phyloP scores from a whole-genome alignment of 352 stramenopile species.

The Globisporangium spinosum region DNA sequence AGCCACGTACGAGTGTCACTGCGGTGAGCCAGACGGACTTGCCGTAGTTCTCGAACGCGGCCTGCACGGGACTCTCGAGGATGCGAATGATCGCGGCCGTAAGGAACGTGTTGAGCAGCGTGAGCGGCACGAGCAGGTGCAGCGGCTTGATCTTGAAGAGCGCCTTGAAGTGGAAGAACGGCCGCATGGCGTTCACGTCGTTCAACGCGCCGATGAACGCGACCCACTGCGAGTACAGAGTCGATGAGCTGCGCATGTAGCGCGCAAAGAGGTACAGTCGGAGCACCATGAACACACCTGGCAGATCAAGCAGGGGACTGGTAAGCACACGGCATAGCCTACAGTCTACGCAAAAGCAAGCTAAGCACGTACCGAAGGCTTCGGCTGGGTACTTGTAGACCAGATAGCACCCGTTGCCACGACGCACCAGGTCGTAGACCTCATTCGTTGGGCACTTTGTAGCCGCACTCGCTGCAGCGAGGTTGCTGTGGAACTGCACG shows the following conservation, averaged over 20 bases:
- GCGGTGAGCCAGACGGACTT: slow-evolving; percentile 67
- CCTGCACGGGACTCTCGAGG: slow-evolving; percentile 59
- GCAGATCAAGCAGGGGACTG: background rate
- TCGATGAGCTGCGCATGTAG: slow-evolving; percentile 66
- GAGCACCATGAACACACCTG: slow-evolving; percentile 65
- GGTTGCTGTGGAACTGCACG: slow-evolving; percentile 39
- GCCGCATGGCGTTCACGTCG: slow-evolving; percentile 72
- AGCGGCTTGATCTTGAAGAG: slow-evolving; percentile 71
- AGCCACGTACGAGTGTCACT: slow-evolving; percentile 53
- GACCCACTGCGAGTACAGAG: slow-evolving; percentile 74
- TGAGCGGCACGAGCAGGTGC: slow-evolving; percentile 52
- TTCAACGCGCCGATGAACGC: slow-evolving; percentile 68
- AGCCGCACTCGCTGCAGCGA: background rate
- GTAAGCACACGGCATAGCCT: background rate
- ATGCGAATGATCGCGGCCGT: slow-evolving; percentile 72
- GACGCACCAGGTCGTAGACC: slow-evolving; percentile 28
- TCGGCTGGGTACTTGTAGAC: slow-evolving; percentile 63
- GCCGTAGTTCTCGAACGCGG: slow-evolving; percentile 65
- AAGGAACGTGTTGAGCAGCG: slow-evolving; percentile 53
- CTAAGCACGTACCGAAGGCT: slow-evolving; percentile 35
- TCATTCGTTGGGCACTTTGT: slow-evolving; percentile 22
- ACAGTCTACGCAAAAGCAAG: background rate
- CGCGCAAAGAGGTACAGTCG: slow-evolving; percentile 62
- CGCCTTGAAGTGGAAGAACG: slow-evolving; percentile 78
- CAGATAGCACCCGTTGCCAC: slow-evolving; percentile 46